Conservation (phyloP, 495 filamentous ascomycete species). For the Daldinia decipiens region DNA sequence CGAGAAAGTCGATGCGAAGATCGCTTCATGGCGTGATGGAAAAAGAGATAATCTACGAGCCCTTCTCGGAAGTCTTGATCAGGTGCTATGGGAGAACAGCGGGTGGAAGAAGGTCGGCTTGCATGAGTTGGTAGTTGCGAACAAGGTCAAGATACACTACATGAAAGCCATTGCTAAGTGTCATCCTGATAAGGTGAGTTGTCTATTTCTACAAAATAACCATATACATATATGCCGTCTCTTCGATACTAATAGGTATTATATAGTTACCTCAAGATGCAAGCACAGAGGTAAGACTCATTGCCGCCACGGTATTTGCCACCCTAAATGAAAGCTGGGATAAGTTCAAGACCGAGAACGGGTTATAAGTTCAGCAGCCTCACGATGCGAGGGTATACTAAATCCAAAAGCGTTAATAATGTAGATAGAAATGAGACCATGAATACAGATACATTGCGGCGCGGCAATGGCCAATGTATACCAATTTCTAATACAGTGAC, state of each 20-base stretch:
- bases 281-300: constrained; percentile 94
- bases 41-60: constrained; percentile 94
- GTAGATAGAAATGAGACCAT: constrained; percentile 40
- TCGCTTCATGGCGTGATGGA: constrained; percentile 82
- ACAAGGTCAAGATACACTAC: constrained; percentile 94
- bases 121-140: constrained; percentile 87
- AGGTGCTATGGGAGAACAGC: constrained; percentile 87
- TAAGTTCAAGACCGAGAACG: constrained; percentile 93
- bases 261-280: constrained; percentile 83
- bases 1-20: constrained; percentile 81
- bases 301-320: constrained; percentile 88
- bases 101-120: constrained; percentile 98
- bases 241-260: constrained; percentile 31
- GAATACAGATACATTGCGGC: constrained; percentile 13
- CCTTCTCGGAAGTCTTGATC: constrained; percentile 85
- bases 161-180: constrained; percentile 99
- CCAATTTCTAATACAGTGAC: not conserved
- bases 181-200: constrained; percentile 95
- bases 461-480: not conserved
- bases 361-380: constrained; percentile 59
- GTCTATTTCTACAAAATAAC: constrained; percentile 12
- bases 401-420: not conserved
- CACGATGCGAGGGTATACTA: not conserved
- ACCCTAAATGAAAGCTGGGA: constrained; percentile 98
- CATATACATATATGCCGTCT: constrained; percentile 21